Evolutionary conservation across 202 grass and related monocot genomes (phyloP).

Genomic region (Carex sylvatica): DNA sequence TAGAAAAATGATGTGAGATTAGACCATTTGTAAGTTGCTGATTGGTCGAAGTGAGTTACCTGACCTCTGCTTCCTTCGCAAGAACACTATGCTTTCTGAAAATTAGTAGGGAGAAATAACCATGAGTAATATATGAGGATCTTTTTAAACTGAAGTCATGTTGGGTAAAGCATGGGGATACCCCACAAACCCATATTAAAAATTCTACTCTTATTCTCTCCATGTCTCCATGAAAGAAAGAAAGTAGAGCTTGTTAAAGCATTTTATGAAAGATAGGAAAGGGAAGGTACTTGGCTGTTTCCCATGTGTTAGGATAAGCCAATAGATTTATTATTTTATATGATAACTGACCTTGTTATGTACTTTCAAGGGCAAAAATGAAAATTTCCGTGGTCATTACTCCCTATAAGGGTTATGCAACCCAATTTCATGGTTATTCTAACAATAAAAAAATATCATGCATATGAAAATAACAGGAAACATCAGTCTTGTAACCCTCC

Average conservation of each 20-base stretch:
- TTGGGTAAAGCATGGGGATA: not conserved
- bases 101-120: not conserved
- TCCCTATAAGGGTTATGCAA: not conserved
- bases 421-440: conserved; percentile 9
- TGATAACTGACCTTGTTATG: not conserved
- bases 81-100: conserved; percentile 23
- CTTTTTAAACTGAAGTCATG: not conserved
- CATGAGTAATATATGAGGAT: not conserved
- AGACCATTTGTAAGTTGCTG: not conserved
- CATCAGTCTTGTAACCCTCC: not conserved
- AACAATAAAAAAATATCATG: not conserved
- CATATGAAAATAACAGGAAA: not conserved
- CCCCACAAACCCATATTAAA: not conserved
- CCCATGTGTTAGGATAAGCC: not conserved
- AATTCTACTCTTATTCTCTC: not conserved
- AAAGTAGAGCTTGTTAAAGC: too few species aligned
- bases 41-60: not conserved
- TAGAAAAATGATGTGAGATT: not conserved
- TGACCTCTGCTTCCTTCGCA: not conserved
- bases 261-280: too few species aligned
- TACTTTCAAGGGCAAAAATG: too few species aligned
- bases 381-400: not conserved
- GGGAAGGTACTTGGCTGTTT: not conserved
- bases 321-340: not conserved
- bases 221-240: not conserved